Evolutionary conservation across 129 eudicot species (phyloP).

Genomic region (Deinandra increscens): DNA sequence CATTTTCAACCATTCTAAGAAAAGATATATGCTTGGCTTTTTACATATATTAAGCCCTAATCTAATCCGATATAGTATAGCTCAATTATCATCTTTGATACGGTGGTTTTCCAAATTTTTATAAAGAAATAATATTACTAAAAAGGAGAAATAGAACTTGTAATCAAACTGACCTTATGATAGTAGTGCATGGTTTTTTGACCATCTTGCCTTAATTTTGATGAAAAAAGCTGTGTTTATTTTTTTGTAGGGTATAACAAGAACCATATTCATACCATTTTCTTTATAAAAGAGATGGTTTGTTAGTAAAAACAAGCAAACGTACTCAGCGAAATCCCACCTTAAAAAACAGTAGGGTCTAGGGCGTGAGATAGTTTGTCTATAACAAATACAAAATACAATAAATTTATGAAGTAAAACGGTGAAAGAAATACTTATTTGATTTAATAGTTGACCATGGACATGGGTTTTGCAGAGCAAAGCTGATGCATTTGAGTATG

Average conservation of each 20-base stretch:
- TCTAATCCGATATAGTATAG: too few species aligned
- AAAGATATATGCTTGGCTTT: too few species aligned
- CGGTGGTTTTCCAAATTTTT: not conserved
- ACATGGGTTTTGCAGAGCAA: slow-evolving; percentile 63
- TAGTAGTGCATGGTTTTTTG: not conserved
- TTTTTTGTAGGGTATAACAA: not conserved
- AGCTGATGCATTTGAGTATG: slow-evolving; percentile 99
- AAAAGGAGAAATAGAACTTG: not conserved
- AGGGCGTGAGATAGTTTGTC: too few species aligned
- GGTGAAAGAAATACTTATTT: not conserved
- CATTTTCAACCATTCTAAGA: too few species aligned
- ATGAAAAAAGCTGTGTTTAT: not conserved
- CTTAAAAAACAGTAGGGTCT: too few species aligned
- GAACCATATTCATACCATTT: not conserved
- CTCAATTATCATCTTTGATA: not conserved
- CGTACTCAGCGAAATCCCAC: too few species aligned
- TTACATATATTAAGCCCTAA: too few species aligned
- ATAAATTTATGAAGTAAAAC: not conserved
- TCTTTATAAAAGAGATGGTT: not conserved
- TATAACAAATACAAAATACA: not conserved
- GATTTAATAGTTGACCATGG: not conserved
- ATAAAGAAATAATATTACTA: too few species aligned
- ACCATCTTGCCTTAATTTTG: not conserved
- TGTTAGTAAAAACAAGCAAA: too few species aligned
- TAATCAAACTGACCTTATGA: not conserved